phyloP scores from a whole-genome alignment of 2,329 filamentous ascomycete species.

The Leptographium radiaticola region DNA sequence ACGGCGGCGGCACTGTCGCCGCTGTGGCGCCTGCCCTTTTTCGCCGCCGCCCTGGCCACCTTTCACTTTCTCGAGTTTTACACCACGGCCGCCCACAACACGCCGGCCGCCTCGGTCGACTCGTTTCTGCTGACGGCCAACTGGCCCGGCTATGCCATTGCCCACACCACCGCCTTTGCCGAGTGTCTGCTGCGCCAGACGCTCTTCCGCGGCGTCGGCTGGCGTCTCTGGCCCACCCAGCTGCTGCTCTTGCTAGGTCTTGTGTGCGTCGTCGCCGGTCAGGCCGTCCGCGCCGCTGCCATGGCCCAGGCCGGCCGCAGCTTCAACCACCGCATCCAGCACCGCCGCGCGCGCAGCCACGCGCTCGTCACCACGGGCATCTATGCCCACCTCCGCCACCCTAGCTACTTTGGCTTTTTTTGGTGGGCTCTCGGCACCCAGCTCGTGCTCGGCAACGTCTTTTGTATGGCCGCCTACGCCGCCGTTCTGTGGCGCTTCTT shows the following conservation, averaged over 20 bases:
- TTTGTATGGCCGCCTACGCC: slow-evolving; percentile 65
- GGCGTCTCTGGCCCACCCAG: neutral
- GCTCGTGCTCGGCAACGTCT: slow-evolving; percentile 69
- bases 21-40: slow-evolving; percentile 52
- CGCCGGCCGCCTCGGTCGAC: slow-evolving; percentile 52
- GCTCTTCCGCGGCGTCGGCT: slow-evolving; percentile 35
- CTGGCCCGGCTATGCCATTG: slow-evolving; percentile 70
- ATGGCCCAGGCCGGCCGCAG: slow-evolving; percentile 83
- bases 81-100: slow-evolving; percentile 77
- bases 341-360: slow-evolving; percentile 54
- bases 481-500: slow-evolving; percentile 82
- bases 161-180: slow-evolving; percentile 59
- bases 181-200: slow-evolving; percentile 55
- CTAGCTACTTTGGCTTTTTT: slow-evolving; percentile 95
- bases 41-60: slow-evolving; percentile 52
- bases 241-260: slow-evolving; percentile 24
- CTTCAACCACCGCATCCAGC: slow-evolving; percentile 83
- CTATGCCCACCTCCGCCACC: slow-evolving; percentile 67
- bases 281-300: slow-evolving; percentile 62
- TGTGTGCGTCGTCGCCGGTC: slow-evolving; percentile 54
- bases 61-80: slow-evolving; percentile 98
- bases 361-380: slow-evolving; percentile 71
- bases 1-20: slow-evolving; percentile 26
- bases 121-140: slow-evolving; percentile 80
- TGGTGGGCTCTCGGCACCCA: slow-evolving; percentile 97